phyloP scores from a whole-genome alignment of 2,329 filamentous ascomycete species.

The Monilinia fructicola region DNA sequence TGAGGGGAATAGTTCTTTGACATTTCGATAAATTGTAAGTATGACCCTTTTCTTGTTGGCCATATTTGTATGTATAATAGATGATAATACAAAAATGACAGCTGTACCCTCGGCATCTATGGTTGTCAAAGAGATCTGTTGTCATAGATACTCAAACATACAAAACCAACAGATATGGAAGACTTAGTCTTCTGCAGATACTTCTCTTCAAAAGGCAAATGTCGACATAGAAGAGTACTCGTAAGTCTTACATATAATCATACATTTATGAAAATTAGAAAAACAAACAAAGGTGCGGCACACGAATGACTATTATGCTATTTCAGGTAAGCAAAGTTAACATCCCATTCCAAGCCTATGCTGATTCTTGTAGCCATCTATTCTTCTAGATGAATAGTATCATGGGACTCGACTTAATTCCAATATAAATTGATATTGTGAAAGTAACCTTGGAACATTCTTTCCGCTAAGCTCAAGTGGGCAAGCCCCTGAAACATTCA shows the following conservation, averaged over 20 bases:
- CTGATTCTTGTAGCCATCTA: not conserved
- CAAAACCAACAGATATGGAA: not conserved
- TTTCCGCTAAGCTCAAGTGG: not conserved
- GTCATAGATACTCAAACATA: not conserved
- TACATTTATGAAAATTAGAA: not conserved
- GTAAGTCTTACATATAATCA: not conserved
- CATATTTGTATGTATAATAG: not conserved
- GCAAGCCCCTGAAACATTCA: not conserved
- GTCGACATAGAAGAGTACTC: not conserved
- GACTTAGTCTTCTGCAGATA: not conserved
- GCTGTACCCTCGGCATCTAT: not conserved
- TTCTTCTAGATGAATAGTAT: not conserved
- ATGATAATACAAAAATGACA: not conserved
- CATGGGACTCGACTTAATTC: too few species aligned
- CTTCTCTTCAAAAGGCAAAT: not conserved
- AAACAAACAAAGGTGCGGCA: not conserved
- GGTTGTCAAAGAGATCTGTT: not conserved
- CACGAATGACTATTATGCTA: not conserved
- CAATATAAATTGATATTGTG: not conserved
- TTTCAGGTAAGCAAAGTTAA: not conserved
- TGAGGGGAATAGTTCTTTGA: too few species aligned
- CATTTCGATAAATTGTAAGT: too few species aligned
- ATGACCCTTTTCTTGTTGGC: not conserved
- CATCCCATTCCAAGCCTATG: not conserved
- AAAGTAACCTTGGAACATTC: too few species aligned